A percentile compares a stretch with the other conserved stretches of the same genome.
These are phyloP conservation scores for Colletotrichum tamarilloi DNA, from an alignment of 2,329 filamentous ascomycete genomes.

Conservation along the genomic window DNA sequence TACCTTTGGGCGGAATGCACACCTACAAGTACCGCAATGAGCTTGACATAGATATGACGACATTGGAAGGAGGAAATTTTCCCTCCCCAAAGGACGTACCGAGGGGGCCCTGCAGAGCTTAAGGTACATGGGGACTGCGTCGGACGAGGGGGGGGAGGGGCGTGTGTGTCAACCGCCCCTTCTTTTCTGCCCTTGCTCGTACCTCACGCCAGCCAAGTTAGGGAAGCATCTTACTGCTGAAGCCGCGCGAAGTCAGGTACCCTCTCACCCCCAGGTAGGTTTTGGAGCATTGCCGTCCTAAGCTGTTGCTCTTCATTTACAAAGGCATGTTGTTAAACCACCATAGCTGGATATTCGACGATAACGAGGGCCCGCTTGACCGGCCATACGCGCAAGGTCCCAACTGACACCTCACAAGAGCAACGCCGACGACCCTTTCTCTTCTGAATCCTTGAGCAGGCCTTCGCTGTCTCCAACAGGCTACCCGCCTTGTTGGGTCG, in stretches of 20 bases:
- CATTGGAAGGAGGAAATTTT: slow-evolving; percentile 25
- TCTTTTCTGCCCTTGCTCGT: not conserved
- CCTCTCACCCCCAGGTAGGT: not conserved
- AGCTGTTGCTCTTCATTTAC: not conserved
- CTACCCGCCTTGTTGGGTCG: not conserved
- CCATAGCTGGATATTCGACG: not conserved
- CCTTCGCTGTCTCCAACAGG: not conserved
- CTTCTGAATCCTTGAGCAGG: not conserved
- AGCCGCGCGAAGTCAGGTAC: slow-evolving; percentile 6
- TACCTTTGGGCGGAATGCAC: not conserved
- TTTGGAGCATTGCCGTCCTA: not conserved
- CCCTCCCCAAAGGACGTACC: slow-evolving; percentile 10
- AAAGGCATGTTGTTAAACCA: not conserved
- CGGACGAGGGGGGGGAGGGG: not conserved
- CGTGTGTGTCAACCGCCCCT: not conserved
- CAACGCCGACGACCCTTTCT: not conserved
- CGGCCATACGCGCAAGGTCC: no score
- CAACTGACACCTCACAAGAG: not conserved
- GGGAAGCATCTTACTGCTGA: not conserved
- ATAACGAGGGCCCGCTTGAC: not conserved
- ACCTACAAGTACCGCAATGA: not conserved
- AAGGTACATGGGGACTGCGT: slow-evolving; percentile 9
- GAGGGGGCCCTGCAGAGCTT: slow-evolving; percentile 26
- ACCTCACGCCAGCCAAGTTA: not conserved
- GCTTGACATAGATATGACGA: slow-evolving; percentile 32